These are phyloP conservation scores for Ligustrum vulgare DNA, from an alignment of 257 asterid genomes.

Conservation along the genomic window DNA sequence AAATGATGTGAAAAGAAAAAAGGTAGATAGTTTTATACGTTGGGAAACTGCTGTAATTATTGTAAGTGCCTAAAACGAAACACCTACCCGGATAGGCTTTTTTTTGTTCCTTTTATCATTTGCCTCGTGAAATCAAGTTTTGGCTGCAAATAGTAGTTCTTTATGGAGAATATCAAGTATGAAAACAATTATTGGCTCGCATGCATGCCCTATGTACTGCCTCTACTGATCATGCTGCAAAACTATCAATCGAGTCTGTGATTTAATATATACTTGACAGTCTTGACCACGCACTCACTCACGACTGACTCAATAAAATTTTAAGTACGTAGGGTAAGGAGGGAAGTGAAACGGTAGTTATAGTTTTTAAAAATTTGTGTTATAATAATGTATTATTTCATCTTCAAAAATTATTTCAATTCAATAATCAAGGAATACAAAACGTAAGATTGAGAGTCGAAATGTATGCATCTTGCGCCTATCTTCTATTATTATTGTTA, in stretches of 20 bases:
- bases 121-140: conserved; percentile 1
- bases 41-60: conserved; percentile 27
- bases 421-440: no score
- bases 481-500: no score
- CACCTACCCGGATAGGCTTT: conserved; percentile 19
- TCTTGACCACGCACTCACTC: no score
- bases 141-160: background rate
- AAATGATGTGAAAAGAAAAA: conserved; percentile 43
- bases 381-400: no score
- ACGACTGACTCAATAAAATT: no score
- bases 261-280: background rate
- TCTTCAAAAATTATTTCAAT: no score
- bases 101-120: background rate
- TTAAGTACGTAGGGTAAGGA: no score
- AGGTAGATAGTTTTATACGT: conserved; percentile 39
- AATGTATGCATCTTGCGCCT: no score
- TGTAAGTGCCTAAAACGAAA: conserved; percentile 32
- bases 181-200: background rate
- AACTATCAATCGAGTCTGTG: background rate
- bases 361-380: no score
- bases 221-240: background rate
- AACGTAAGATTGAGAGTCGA: no score
- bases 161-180: background rate
- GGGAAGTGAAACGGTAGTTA: no score
- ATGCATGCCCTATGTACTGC: background rate